Percentiles rank a stretch among this genome's conserved stretches.
Conservation (phyloP, 2,329 filamentous ascomycete genomes). For the Pseudogymnoascus sp. region DNA sequence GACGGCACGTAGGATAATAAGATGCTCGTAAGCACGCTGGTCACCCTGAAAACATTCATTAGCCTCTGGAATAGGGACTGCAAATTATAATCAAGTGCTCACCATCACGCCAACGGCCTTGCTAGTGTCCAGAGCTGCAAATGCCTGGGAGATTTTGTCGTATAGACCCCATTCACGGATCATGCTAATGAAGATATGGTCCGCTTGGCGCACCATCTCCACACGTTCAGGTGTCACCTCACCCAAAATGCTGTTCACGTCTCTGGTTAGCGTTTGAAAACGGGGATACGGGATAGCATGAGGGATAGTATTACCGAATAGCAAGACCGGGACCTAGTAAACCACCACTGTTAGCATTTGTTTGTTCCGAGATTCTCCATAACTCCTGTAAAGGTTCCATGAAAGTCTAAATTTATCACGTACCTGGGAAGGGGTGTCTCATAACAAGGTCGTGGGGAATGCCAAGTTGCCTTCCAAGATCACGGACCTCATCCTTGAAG, state of each 20-base stretch:
- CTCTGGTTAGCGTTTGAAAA: constrained; percentile 16
- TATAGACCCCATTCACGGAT: constrained; percentile 69
- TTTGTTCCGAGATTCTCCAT: neutral
- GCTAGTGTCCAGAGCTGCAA: constrained; percentile 58
- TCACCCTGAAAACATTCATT: constrained; percentile 42
- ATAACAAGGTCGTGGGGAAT: constrained; percentile 70
- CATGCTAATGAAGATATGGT: constrained; percentile 70
- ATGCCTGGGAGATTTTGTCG: constrained; percentile 62
- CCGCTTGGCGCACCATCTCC: constrained; percentile 69
- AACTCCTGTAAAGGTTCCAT: neutral
- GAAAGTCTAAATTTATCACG: constrained; percentile 34
- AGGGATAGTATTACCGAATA: neutral
- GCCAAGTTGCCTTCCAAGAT: constrained; percentile 60
- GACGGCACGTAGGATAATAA: constrained; percentile 56
- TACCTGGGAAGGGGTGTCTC: constrained; percentile 72
- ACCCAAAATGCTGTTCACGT: constrained; percentile 61
- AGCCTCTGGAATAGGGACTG: constrained; percentile 29
- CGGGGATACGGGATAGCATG: neutral
- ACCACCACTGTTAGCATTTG: constrained; percentile 20
- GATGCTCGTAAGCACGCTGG: constrained; percentile 57
- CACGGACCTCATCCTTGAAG: constrained; percentile 77
- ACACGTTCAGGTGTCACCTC: constrained; percentile 77
- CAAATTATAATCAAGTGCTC: neutral
- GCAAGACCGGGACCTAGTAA: constrained; percentile 36
- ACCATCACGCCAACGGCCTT: constrained; percentile 58